Conservation (phyloP, 768 basidiomycete genomes). For the Podaxis carcinomalis region DNA sequence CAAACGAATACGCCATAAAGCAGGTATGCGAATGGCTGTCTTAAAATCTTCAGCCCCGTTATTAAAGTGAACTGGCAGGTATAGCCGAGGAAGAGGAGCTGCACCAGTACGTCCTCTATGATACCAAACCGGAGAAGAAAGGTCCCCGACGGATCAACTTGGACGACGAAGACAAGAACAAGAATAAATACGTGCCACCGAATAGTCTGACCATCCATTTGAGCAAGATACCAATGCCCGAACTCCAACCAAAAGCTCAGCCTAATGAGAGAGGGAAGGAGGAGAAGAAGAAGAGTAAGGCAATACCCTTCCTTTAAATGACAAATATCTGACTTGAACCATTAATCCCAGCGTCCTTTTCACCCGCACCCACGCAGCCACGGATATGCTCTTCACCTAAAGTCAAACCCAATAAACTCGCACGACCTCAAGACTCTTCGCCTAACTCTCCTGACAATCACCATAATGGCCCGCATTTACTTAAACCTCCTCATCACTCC, state of each 20-base stretch:
- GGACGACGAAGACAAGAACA: slow-evolving; percentile 49
- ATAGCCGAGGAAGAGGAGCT: slow-evolving; percentile 55
- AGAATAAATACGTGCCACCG: slow-evolving; percentile 59
- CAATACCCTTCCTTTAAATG: slow-evolving; percentile 14
- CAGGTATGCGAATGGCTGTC: slow-evolving; percentile 37
- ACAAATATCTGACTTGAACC: not conserved
- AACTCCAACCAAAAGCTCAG: slow-evolving; percentile 56
- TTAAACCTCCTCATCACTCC: slow-evolving; percentile 12
- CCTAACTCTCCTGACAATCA: not conserved
- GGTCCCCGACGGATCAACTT: slow-evolving; percentile 68
- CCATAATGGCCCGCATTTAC: not conserved
- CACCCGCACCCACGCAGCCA: slow-evolving; percentile 4
- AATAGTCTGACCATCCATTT: slow-evolving; percentile 66
- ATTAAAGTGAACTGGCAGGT: slow-evolving; percentile 22
- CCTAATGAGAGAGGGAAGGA: slow-evolving; percentile 28
- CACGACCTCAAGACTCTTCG: slow-evolving; percentile 14
- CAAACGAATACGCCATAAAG: slow-evolving; percentile 73
- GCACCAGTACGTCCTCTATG: slow-evolving; percentile 75
- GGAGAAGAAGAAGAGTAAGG: slow-evolving; percentile 41
- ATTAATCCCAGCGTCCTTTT: slow-evolving; percentile 2
- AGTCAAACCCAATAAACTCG: slow-evolving; percentile 16
- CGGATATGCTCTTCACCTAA: not conserved
- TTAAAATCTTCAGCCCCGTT: not conserved
- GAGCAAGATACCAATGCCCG: slow-evolving; percentile 86
- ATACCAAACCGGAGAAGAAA: slow-evolving; percentile 42